These are phyloP conservation scores for Gastrodia elata DNA, from an alignment of 106 monocot genomes.

Conservation along the genomic window DNA sequence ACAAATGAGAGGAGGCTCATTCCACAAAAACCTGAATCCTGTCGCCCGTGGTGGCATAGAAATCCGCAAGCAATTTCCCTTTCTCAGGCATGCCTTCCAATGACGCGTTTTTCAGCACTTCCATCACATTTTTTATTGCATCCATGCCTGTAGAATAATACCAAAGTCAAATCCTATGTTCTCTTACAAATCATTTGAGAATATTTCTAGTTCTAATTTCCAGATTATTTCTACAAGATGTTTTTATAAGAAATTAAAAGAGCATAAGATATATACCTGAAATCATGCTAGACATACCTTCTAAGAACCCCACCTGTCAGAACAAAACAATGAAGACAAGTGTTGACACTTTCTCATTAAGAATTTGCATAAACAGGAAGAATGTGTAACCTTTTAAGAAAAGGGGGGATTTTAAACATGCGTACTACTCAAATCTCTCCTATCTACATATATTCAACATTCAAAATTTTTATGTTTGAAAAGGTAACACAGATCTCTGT, in stretches of 20 bases:
- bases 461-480: too few relatives aligned
- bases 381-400: too few relatives aligned
- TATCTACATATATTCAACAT: too few relatives aligned
- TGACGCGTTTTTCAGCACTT: conserved; percentile 54
- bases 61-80: conserved; percentile 66
- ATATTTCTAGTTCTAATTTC: neutral
- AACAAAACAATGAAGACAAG: too few relatives aligned
- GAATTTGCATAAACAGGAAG: too few relatives aligned
- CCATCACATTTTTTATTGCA: conserved; percentile 69
- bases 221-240: too few relatives aligned
- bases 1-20: conserved; percentile 17
- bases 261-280: conserved; percentile 40
- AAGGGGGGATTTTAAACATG: too few relatives aligned
- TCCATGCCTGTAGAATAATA: conserved; percentile 41
- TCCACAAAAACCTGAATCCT: conserved; percentile 84
- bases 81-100: conserved; percentile 31
- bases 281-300: conserved; percentile 68
- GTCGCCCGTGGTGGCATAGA: conserved; percentile 77
- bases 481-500: too few relatives aligned
- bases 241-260: neutral
- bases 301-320: conserved; percentile 79
- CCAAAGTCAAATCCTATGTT: neutral
- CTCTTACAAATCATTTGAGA: neutral
- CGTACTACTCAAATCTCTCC: too few relatives aligned
- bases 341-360: too few relatives aligned